Evolutionary conservation across 352 stramenopile species (phyloP), one percentile per base, ranked within the genome.

Genomic region (Achlya hypogyna): DNA sequence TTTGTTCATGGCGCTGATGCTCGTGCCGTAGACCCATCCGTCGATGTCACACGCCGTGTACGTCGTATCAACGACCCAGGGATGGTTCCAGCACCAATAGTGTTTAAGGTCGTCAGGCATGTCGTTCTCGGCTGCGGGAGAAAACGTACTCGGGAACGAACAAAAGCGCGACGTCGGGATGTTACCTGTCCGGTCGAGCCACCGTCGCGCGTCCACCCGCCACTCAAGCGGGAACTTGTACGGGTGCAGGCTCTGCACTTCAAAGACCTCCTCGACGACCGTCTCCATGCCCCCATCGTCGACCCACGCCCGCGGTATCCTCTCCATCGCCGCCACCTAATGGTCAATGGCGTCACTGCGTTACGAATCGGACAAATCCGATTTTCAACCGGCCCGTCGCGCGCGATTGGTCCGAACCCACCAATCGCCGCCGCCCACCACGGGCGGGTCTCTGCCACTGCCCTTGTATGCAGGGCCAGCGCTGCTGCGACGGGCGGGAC

Each of bases 1-100:
- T 28, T 81, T 83, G 73, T 93, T 95, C 60, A 95, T 93, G 29
- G 84, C 78, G 38, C 76, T 75, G 56, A 95, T 88, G 25, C 82
- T 90, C 32, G 83, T 91, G 63, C 86, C 86, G 73, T 95, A 95
- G 53, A 75, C 82, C 86, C 86, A 95, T 35, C 83, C 84, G 71
- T 95, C 82, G 42, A 91, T 80, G 51, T 94, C 85, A 63, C 85
- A 92, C 69, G 87, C 76, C 51, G 84, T 87, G 67, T 90, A 94
- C 62, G 89, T 79, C 47, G 76, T 70, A 51, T 92, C 85, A 8
- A 77, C 75, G 23, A 89, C 71, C 85, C 85, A 94, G 14, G 74
- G 72, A 63, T 92, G 82, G 52, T 79, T 88, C 85, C 85, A 94
- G 76, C 89, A 88, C 85, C 85, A 94, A 40, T 90, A 80, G 40